A percentile compares a stretch with the other conserved stretches of the same genome.
These are phyloP conservation scores for Fusarium cicatricum DNA, from an alignment of 2,329 filamentous ascomycete species.

Conservation along the genomic window DNA sequence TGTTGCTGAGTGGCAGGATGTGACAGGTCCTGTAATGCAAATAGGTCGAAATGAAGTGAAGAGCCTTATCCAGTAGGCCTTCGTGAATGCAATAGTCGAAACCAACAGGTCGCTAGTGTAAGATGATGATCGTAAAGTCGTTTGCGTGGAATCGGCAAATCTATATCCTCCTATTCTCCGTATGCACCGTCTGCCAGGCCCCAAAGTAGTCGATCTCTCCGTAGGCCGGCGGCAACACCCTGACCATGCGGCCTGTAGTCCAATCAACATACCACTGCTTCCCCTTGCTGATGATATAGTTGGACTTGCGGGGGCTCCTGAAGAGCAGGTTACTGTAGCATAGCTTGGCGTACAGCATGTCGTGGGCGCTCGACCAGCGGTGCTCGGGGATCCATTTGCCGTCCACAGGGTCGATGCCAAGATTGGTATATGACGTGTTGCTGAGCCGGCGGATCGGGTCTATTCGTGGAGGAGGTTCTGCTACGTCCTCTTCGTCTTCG, in stretches of 20 bases:
- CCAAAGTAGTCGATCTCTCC: constrained; percentile 59
- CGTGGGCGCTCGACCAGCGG: constrained; percentile 63
- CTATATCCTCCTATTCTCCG: constrained; percentile 58
- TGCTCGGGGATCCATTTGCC: constrained; percentile 66
- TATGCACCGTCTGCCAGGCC: constrained; percentile 59
- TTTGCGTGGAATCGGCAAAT: constrained; percentile 9
- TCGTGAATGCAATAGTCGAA: neutral
- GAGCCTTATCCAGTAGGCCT: neutral
- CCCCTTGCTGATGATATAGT: constrained; percentile 64
- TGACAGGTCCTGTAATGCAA: constrained; percentile 14
- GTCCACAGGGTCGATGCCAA: constrained; percentile 56
- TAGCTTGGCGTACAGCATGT: constrained; percentile 66
- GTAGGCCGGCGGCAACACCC: constrained; percentile 63
- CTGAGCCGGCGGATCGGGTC: constrained; percentile 52
- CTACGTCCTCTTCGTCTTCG: constrained; percentile 32
- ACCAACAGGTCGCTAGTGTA: neutral
- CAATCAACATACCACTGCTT: constrained; percentile 69
- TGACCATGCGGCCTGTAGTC: constrained; percentile 62
- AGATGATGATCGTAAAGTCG: constrained; percentile 1
- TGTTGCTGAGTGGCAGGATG: constrained; percentile 7
- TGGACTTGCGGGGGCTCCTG: constrained; percentile 64
- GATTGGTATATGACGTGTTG: constrained; percentile 56
- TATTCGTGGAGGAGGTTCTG: constrained; percentile 41
- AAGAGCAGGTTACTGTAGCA: constrained; percentile 67
- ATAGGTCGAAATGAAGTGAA: neutral